A percentile compares a stretch with the other conserved stretches of the same genome.
These are phyloP conservation scores for Zygosaccharomyces bisporus DNA, from an alignment of 805 yeast genomes.

Conservation along the genomic window DNA sequence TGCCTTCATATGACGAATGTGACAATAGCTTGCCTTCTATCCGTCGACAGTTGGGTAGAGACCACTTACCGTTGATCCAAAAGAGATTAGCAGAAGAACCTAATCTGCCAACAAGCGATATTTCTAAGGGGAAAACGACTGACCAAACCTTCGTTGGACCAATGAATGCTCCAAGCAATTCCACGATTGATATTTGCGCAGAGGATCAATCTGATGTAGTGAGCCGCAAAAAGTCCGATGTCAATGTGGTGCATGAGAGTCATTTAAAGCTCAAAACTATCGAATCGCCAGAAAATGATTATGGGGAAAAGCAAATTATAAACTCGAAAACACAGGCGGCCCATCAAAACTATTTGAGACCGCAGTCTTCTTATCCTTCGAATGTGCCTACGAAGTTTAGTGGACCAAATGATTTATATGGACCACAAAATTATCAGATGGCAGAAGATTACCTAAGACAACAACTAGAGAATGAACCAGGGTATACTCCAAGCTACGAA, in stretches of 20 bases:
- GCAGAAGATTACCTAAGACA: conserved; percentile 2
- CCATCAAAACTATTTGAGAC: neutral
- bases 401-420: neutral
- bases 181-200: too few relatives aligned
- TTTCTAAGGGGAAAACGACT: neutral
- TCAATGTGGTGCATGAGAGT: too few relatives aligned
- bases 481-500: neutral
- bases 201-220: too few relatives aligned
- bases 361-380: neutral
- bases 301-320: neutral
- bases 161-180: too few relatives aligned
- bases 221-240: too few relatives aligned
- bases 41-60: neutral
- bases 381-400: neutral
- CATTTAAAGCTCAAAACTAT: neutral
- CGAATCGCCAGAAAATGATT: neutral
- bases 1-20: neutral
- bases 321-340: neutral
- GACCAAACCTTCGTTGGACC: too few relatives aligned
- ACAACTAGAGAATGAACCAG: neutral
- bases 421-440: conserved; percentile 1
- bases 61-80: neutral
- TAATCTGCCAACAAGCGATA: neutral
- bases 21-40: conserved; percentile 1
- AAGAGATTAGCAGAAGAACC: neutral